A percentile compares a stretch with the other conserved stretches of the same genome.
These are phyloP conservation scores for Coprinopsis strossmayeri DNA, from an alignment of 768 basidiomycete species.

Conservation along the genomic window DNA sequence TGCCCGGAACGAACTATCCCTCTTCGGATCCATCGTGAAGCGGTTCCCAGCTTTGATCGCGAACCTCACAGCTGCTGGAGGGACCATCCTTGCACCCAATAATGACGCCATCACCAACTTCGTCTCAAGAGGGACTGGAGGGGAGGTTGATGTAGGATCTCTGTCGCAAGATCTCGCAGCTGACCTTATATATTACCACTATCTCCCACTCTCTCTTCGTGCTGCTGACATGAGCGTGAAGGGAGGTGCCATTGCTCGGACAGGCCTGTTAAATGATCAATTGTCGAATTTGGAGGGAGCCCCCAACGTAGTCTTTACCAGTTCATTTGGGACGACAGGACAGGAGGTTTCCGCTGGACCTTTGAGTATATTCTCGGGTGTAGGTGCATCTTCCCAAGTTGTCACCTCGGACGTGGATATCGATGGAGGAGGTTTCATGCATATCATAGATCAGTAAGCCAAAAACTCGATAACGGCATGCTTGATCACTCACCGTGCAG, in stretches of 20 bases:
- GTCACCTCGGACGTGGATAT: slow-evolving; percentile 1
- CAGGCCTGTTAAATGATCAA: background rate
- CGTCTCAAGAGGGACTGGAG: background rate
- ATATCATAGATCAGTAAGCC: slow-evolving; percentile 9
- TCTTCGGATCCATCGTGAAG: background rate
- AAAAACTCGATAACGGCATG: too few relatives aligned
- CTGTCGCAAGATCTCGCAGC: background rate
- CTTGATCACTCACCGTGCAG: background rate
- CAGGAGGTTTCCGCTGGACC: background rate
- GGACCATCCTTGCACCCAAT: slow-evolving; percentile 1
- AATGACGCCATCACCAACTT: background rate
- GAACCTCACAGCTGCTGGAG: background rate
- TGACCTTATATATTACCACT: slow-evolving; percentile 5
- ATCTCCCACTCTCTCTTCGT: background rate
- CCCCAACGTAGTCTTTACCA: slow-evolving; percentile 7
- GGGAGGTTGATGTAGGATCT: background rate
- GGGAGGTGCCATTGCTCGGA: slow-evolving; percentile 2
- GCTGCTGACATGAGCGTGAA: background rate
- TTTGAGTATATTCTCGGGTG: slow-evolving; percentile 7
- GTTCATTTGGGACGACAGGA: slow-evolving; percentile 5
- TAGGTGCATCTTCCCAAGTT: background rate
- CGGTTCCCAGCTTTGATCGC: background rate
- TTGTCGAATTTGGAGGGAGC: slow-evolving; percentile 4
- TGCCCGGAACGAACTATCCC: background rate
- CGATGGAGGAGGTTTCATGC: slow-evolving; percentile 6